Base-by-base conservation (phyloP, 257 asterid genomes). In the Anisodus tanguticus region DNA sequence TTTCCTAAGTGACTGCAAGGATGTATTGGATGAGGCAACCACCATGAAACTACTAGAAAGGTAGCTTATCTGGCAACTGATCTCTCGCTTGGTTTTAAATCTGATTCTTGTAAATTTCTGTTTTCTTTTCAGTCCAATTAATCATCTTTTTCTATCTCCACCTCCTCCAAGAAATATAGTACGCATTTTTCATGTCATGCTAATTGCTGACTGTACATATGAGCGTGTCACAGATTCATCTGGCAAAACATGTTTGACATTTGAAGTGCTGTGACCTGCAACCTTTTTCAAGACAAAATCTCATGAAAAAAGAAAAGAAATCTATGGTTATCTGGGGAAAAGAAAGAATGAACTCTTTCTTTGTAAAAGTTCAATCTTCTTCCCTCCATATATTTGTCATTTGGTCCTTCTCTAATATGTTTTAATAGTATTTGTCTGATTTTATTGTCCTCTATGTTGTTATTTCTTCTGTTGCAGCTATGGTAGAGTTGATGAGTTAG, bases 401-500 rank as follows among this genome's bases (percentile, higher is more conserved):
- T 53, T 77, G 62, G 53, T 77, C 31, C 64, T 31, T 77, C 9
- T 49, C 82, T 53, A 72, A 76, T 51, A 12, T 51, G 31, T 77
- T 53, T 15, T 77, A 31, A 54, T 26, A 26, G 49, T 51, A 53
- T 53, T 17, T 19, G 49, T 8, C 82, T 7, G 64, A 39, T 49
- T 15, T 53, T 53, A 45, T 31, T 77, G 64, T 53, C 15, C 64
- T 53, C 43, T 53, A 53, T 77, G 47, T 76, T 76, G 47, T 77
- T 51, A 12, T 7, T 49, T 68, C 17, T 82, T 17, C 22, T 59
- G 64, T 86, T 88, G 92, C 93, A 97, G 99, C 95, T 92, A 94
- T 72, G 98, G 98, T 80, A 92, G 98, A 90, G 97, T 92, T 85
- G 98, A 97, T 92, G 99, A 97, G 79, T 86, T 97, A 91, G 99